Evolutionary conservation across 2,329 filamentous ascomycete species (phyloP).

Genomic region (Lecanoromycetidae sp.): DNA sequence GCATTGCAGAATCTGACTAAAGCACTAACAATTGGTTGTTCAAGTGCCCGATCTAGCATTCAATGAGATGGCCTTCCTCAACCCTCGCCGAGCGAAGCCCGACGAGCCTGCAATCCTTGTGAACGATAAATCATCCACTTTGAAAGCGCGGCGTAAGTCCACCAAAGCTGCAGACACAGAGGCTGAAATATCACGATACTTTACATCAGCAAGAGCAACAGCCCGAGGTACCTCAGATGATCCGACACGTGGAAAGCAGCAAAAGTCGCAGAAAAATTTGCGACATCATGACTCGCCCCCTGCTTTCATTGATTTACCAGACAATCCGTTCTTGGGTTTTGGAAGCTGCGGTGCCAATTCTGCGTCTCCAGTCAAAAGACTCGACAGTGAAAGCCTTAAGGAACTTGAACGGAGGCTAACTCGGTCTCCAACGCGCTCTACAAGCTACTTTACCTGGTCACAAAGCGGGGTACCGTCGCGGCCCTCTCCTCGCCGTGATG

Average conservation of each 20-base stretch:
- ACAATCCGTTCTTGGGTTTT: constrained; percentile 29
- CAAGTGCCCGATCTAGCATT: constrained; percentile 42
- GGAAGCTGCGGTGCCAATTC: constrained; percentile 25
- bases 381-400: neutral
- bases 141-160: constrained; percentile 15
- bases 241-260: neutral
- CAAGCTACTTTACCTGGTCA: constrained; percentile 15
- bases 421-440: constrained; percentile 8
- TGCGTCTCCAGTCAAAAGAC: constrained; percentile 2
- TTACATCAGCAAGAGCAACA: constrained; percentile 3
- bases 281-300: constrained; percentile 7
- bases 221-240: neutral
- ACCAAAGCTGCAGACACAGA: constrained; percentile 22
- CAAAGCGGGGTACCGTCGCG: constrained; percentile 3
- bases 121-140: constrained; percentile 17
- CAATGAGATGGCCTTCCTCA: constrained; percentile 39
- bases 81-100: constrained; percentile 25
- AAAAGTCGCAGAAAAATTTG: neutral
- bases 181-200: constrained; percentile 20
- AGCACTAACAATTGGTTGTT: neutral
- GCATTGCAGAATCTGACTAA: too few relatives aligned
- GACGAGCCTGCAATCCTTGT: constrained; percentile 15
- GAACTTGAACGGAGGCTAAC: neutral
- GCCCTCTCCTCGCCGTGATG: neutral
- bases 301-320: constrained; percentile 25